These are phyloP conservation scores for Cucurbita pepo DNA, from an alignment of 306 rosid species.

Conservation along the genomic window DNA sequence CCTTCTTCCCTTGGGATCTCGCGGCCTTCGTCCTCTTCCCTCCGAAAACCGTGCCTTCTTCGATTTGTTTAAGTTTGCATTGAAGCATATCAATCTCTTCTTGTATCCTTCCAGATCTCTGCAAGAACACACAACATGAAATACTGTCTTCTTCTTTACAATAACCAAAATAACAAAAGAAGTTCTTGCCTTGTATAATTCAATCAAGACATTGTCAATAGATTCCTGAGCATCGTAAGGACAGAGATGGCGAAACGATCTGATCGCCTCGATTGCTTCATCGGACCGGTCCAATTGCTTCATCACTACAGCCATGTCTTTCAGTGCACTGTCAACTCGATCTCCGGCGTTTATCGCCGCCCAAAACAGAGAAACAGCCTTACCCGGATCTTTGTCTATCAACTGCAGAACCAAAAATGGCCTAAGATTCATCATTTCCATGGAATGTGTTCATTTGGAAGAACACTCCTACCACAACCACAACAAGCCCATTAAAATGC, in stretches of 20 bases:
- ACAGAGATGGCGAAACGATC: conserved; percentile 81
- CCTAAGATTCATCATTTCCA: not conserved
- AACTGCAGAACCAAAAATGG: conserved; percentile 26
- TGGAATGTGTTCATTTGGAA: no score
- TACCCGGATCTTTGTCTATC: conserved; percentile 75
- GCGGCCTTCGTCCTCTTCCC: conserved; percentile 75
- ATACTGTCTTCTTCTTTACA: not conserved
- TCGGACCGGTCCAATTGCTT: conserved; percentile 74
- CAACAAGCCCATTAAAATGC: no score
- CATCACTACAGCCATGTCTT: conserved; percentile 94
- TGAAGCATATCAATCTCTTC: conserved; percentile 84
- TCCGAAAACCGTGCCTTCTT: conserved; percentile 44
- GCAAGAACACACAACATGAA: not conserved
- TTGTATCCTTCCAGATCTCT: conserved; percentile 82
- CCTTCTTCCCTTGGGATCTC: conserved; percentile 78
- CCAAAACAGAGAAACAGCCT: conserved; percentile 77
- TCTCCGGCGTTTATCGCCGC: conserved; percentile 85
- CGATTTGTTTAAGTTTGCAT: conserved; percentile 62
- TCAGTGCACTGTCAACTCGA: conserved; percentile 85
- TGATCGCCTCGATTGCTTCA: conserved; percentile 84
- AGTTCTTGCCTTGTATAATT: conserved; percentile 60
- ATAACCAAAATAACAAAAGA: not conserved
- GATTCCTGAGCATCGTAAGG: conserved; percentile 77
- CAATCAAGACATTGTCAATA: conserved; percentile 70
- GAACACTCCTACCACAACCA: no score